Evolutionary conservation across 306 rosid genomes (phyloP).

Genomic region (Rosa persica): DNA sequence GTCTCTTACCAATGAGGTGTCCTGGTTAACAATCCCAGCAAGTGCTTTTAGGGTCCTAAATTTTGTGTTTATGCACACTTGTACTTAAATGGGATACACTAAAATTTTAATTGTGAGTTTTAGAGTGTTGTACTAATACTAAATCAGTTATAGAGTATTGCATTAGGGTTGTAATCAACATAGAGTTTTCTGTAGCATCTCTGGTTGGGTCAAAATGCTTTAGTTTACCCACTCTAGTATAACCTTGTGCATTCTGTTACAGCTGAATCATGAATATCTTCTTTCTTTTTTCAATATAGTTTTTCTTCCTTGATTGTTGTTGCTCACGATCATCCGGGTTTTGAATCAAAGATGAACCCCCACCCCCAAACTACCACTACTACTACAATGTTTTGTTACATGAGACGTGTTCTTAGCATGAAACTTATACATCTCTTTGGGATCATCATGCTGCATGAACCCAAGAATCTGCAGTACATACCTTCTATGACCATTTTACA

Average conservation of each 20-base stretch:
- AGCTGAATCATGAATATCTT: neutral
- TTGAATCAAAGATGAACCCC: neutral
- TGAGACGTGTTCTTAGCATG: neutral
- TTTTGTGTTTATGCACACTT: neutral
- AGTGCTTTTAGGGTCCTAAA: neutral
- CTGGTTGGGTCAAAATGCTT: neutral
- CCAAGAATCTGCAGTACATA: neutral
- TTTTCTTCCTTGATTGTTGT: neutral
- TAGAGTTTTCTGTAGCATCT: neutral
- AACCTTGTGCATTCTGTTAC: neutral
- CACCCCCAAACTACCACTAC: no score
- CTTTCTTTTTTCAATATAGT: no score
- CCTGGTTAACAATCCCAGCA: neutral
- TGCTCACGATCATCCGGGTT: neutral
- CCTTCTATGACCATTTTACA: neutral
- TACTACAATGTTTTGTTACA: neutral
- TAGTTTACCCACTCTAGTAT: neutral
- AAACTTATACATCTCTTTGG: neutral
- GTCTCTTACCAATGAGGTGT: neutral
- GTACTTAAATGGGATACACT: no score
- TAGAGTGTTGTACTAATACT: no score
- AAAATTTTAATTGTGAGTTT: no score
- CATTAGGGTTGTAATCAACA: neutral
- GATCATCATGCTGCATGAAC: neutral
- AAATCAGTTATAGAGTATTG: neutral